Percentiles rank a stretch among this genome's conserved stretches.
Evolutionary conservation across 139 green algal species (phyloP).

Genomic region (Coelastrella sp.): DNA sequence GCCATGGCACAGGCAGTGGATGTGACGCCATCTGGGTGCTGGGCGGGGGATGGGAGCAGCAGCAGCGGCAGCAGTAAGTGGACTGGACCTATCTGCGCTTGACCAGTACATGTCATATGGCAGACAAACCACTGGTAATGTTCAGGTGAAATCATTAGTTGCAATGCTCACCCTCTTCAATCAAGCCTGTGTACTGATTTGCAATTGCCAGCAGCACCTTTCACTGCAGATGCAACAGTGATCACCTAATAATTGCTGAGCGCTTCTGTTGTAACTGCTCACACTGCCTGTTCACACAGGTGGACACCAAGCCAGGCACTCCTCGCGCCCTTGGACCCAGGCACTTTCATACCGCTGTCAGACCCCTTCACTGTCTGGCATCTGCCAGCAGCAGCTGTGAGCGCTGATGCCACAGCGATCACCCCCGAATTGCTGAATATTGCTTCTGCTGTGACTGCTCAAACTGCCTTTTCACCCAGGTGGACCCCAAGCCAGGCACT

Average conservation of each 20-base stretch:
- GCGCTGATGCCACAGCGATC: neutral
- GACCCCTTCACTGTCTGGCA: neutral
- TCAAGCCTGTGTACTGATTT: neutral
- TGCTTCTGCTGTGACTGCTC: no score
- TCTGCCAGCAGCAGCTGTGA: neutral
- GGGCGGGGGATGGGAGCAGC: neutral
- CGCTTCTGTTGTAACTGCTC: no score
- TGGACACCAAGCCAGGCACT: conserved; percentile 26
- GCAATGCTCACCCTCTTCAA: neutral
- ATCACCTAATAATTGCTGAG: no score
- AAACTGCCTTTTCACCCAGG: neutral
- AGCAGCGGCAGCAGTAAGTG: neutral
- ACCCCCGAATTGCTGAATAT: no score
- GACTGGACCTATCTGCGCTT: conserved; percentile 15
- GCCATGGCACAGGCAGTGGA: conserved; percentile 28
- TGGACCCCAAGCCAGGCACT: conserved; percentile 27
- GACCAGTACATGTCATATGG: neutral
- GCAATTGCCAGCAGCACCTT: neutral
- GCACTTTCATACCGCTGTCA: neutral
- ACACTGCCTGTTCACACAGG: neutral
- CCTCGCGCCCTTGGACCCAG: neutral
- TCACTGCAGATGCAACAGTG: neutral
- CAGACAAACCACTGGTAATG: no score
- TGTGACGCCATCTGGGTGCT: neutral
- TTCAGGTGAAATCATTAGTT: neutral